Percentiles rank a stretch among this genome's conserved stretches.
phyloP scores from a whole-genome alignment of 2,329 filamentous ascomycete genomes.

The Fusarium mundagurra region DNA sequence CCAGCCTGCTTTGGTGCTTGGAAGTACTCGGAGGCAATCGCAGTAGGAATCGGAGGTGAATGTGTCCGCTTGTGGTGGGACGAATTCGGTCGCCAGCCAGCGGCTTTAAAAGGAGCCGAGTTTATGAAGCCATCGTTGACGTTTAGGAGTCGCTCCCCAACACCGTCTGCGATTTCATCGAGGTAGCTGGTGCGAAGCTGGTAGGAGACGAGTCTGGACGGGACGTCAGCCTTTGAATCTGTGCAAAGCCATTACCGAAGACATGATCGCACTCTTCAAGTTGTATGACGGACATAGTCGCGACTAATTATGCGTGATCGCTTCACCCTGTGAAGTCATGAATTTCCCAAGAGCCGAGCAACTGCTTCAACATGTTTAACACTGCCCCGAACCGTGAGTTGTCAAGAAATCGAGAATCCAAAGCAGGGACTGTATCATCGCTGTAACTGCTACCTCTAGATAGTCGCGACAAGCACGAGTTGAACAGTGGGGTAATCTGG shows the following conservation, averaged over 20 bases:
- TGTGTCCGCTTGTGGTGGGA: slow-evolving; percentile 84
- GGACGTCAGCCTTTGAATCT: slow-evolving; percentile 30
- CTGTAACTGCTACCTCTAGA: background rate
- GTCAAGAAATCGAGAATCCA: slow-evolving; percentile 1
- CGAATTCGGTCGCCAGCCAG: slow-evolving; percentile 80
- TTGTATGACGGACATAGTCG: slow-evolving; percentile 52
- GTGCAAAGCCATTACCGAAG: background rate
- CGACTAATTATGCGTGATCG: slow-evolving; percentile 1
- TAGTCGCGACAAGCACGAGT: slow-evolving; percentile 10
- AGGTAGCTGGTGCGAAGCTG: slow-evolving; percentile 84
- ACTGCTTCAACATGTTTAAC: slow-evolving; percentile 32
- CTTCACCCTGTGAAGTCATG: background rate
- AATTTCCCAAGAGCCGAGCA: background rate
- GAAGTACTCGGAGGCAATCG: slow-evolving; percentile 85
- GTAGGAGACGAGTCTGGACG: slow-evolving; percentile 78
- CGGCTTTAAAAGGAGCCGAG: slow-evolving; percentile 82
- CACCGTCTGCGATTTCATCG: slow-evolving; percentile 81
- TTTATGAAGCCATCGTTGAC: slow-evolving; percentile 83
- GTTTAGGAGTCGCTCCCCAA: slow-evolving; percentile 84
- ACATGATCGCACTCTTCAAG: slow-evolving; percentile 49
- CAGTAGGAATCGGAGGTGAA: slow-evolving; percentile 86
- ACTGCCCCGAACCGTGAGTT: background rate
- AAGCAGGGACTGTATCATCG: slow-evolving; percentile 2
- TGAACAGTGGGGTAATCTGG: slow-evolving; percentile 10
- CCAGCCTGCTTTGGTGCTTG: slow-evolving; percentile 72